Conservation (phyloP, 1,284 basidiomycete genomes). For the Ceratobasidium sp. region DNA sequence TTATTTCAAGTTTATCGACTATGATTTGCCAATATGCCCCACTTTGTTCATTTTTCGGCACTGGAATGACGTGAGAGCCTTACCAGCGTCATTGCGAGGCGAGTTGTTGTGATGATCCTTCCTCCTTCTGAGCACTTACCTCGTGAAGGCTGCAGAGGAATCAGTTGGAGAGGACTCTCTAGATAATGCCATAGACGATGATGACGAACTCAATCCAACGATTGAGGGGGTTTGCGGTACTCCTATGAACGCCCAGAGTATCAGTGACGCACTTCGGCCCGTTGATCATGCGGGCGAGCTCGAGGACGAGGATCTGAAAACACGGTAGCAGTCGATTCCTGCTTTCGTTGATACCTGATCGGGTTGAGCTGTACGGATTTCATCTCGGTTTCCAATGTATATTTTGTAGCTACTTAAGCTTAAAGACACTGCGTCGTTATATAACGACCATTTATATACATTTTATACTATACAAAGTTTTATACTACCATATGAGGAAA, state of each 20-base stretch:
- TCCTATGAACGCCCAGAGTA: neutral
- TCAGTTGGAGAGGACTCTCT: neutral
- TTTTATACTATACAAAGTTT: neutral
- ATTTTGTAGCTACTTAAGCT: neutral
- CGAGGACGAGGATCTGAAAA: neutral
- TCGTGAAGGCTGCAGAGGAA: no score
- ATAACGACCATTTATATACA: neutral
- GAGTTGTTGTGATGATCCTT: conserved; percentile 17
- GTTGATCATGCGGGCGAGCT: neutral
- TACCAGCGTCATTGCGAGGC: conserved; percentile 38
- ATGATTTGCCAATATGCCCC: no score
- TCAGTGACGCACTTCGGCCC: neutral
- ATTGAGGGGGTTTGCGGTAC: conserved; percentile 4
- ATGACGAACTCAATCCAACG: neutral
- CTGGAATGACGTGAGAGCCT: no score
- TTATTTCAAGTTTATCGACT: no score
- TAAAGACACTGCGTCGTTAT: neutral
- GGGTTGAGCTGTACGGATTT: neutral
- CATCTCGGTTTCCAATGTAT: neutral
- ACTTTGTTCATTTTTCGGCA: no score
- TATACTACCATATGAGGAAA: conserved; percentile 23
- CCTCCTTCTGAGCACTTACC: neutral
- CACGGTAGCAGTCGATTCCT: neutral
- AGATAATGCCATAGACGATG: neutral
- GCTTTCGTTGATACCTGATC: neutral